Evolutionary conservation across 2,329 filamentous ascomycete genomes (phyloP), one percentile per base, ranked within the genome.

Genomic region (Lasiodiplodia gonubiensis): DNA sequence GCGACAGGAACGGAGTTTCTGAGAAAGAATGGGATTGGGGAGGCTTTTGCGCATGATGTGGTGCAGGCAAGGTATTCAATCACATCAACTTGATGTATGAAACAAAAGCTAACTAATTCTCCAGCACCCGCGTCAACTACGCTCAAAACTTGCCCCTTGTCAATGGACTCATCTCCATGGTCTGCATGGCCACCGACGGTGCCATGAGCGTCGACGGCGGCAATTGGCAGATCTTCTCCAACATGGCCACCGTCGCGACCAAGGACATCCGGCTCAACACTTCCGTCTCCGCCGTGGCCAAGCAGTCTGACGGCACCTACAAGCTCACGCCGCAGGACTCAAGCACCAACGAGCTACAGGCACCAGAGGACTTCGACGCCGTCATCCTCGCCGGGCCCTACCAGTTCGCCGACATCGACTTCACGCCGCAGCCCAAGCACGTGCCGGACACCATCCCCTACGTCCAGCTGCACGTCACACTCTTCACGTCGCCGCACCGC

Each of bases 201-300:
- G 92, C 94, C 0, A 88, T 93, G 76, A 84, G 90, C 21, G 86
- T 98, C 1, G 79, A 86, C 16, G 93, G 93, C 7, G 95, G 95
- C 1, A 99, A 98, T 78, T 98, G 94, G 93, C 89, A 88, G 73
- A 97, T 99, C 66, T 99, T 99, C 75, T 86, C 90, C n/a, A 25
- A 53, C 48, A 37, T 61, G 14, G 94, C 1, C 83, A 86, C 46
- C 80, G 83, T 0, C 90, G 59, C 92, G 1, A 80, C 84, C 3
- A 89, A 91, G 0, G 78, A 82, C 0, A 71, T 94, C 5, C 80
- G 82, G 48, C 81, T 92, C 27, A 91, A 94, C 72, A 91, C 90
- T 0, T 84, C 86, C 0, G 90, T 97, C 0, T 83, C 84, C 0
- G 82, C 81, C 4, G 30, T 68, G 0, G 23, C 80, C 1, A 76